Evolutionary conservation across 1,139 yeast species (phyloP).

Genomic region (Nakaseomyces glabratus): DNA sequence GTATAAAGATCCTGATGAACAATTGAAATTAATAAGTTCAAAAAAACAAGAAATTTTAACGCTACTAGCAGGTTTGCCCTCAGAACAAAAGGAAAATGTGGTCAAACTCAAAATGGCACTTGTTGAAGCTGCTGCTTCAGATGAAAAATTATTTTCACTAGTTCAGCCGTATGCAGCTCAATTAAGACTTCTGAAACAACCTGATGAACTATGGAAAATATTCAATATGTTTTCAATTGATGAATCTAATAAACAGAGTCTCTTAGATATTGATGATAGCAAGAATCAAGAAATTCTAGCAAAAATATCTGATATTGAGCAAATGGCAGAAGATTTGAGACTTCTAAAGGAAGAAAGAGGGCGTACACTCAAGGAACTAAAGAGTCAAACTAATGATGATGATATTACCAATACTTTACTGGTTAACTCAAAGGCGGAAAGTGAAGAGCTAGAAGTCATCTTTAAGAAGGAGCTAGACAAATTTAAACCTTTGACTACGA

Average conservation of each 20-base stretch:
- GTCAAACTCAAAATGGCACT: conserved; percentile 38
- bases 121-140: conserved; percentile 60
- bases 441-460: conserved; percentile 49
- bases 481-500: conserved; percentile 57
- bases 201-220: conserved; percentile 28
- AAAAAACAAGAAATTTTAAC: conserved; percentile 38
- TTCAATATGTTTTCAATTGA: conserved; percentile 20
- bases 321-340: conserved; percentile 42
- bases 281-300: conserved; percentile 29
- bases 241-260: conserved; percentile 34
- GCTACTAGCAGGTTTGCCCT: conserved; percentile 18
- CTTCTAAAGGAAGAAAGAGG: conserved; percentile 51
- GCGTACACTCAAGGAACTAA: conserved; percentile 54
- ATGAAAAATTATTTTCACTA: conserved; percentile 44
- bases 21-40: conserved; percentile 20
- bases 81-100: conserved; percentile 24
- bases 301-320: conserved; percentile 33
- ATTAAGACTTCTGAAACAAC: conserved; percentile 32
- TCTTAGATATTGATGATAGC: conserved; percentile 56
- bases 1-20: conserved; percentile 25
- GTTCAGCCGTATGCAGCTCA: conserved; percentile 33
- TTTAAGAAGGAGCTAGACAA: conserved; percentile 72
- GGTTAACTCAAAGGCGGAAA: conserved; percentile 50
- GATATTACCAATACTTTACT: conserved; percentile 76
- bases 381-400: conserved; percentile 65